Evolutionary conservation across 208 protist species (phyloP).

Genomic region (Phytomonas francai): DNA sequence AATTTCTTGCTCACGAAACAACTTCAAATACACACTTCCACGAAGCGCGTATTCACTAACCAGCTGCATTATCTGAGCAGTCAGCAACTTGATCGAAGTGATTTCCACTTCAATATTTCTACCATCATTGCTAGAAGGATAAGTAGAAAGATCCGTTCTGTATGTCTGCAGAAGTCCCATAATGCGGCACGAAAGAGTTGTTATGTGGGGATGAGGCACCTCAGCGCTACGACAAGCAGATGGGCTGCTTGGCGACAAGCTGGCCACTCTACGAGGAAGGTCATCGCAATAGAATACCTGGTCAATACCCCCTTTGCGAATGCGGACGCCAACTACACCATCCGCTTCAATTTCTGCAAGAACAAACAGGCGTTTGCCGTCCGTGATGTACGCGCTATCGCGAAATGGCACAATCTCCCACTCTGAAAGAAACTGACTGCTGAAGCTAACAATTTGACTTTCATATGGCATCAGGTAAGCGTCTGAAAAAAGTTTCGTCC

Average conservation of each 20-base stretch:
- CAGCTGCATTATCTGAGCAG: conserved; percentile 40
- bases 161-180: conserved; percentile 16
- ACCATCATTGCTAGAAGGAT: background rate
- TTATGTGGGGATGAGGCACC: background rate
- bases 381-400: background rate
- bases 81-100: conserved; percentile 29
- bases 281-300: conserved; percentile 23
- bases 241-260: background rate
- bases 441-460: conserved; percentile 47
- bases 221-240: background rate
- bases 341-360: conserved; percentile 22
- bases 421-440: conserved; percentile 14
- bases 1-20: conserved; percentile 48
- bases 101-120: background rate
- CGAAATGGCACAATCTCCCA: conserved; percentile 11
- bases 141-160: background rate
- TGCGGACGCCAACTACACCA: conserved; percentile 26
- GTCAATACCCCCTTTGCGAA: conserved; percentile 17
- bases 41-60: conserved; percentile 60
- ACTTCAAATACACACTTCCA: conserved; percentile 40
- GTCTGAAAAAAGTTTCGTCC: conserved; percentile 26
- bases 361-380: background rate
- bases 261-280: background rate
- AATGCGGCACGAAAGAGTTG: conserved; percentile 18
- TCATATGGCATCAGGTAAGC: conserved; percentile 60